Conservation (phyloP, 2,329 filamentous ascomycete species). For the Bipolaris cookei region DNA sequence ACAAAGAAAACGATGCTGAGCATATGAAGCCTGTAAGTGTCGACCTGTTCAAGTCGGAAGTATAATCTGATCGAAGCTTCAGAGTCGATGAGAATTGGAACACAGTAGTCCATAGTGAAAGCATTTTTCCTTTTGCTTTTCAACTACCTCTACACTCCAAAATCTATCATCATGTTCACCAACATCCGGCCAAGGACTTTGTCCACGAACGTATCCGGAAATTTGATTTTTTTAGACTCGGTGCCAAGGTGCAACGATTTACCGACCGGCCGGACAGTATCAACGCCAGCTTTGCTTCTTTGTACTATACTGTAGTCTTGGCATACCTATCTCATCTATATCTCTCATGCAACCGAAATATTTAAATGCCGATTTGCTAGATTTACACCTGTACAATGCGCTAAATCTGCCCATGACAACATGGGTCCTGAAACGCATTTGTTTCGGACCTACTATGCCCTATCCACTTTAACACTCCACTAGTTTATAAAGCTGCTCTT, state of each 20-base stretch:
- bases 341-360: not conserved
- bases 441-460: slow-evolving; percentile 7
- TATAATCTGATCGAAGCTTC: slow-evolving; percentile 2
- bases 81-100: slow-evolving; percentile 11
- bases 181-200: not conserved
- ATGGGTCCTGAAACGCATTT: slow-evolving; percentile 5
- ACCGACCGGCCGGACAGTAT: not conserved
- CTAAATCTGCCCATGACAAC: slow-evolving; percentile 23
- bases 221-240: not conserved
- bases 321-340: not conserved
- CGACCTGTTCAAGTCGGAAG: not conserved
- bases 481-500: slow-evolving; percentile 5
- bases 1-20: slow-evolving; percentile 81
- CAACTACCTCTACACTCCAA: no score
- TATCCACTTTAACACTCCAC: slow-evolving; percentile 10
- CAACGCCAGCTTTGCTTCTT: no score
- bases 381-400: slow-evolving; percentile 6
- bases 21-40: slow-evolving; percentile 59
- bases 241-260: not conserved
- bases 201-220: not conserved
- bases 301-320: not conserved
- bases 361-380: not conserved
- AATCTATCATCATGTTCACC: not conserved
- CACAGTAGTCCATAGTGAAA: not conserved
- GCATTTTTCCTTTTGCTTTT: not conserved